Evolutionary conservation across 805 yeast species (phyloP).

Genomic region (Yamadazyma paraphyllophila): DNA sequence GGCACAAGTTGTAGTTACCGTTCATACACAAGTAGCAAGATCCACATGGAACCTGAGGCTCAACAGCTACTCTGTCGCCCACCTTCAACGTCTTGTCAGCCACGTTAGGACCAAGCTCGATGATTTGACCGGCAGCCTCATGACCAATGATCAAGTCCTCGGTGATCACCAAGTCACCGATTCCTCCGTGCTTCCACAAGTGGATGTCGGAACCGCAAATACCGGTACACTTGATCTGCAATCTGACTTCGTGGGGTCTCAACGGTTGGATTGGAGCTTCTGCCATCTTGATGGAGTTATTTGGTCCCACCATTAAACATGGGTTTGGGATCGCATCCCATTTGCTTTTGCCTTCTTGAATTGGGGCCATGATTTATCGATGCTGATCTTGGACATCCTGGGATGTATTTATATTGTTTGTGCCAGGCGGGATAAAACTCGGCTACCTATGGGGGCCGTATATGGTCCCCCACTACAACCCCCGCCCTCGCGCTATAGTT

Average conservation of each 20-base stretch:
- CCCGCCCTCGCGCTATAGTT: background rate
- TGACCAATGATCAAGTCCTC: constrained; percentile 43
- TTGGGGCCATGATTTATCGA: constrained; percentile 14
- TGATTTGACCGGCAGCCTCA: constrained; percentile 46
- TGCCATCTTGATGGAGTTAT: constrained; percentile 12
- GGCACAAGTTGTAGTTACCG: constrained; percentile 24
- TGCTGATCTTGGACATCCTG: background rate
- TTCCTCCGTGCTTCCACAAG: constrained; percentile 22
- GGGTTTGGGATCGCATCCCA: constrained; percentile 18
- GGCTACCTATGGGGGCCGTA: background rate
- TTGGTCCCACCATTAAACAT: constrained; percentile 16
- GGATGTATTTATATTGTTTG: background rate
- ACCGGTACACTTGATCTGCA: constrained; percentile 23
- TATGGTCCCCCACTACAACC: background rate
- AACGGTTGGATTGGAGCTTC: constrained; percentile 15
- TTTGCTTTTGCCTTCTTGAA: constrained; percentile 14
- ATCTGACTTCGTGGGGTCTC: constrained; percentile 18
- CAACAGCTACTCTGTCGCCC: constrained; percentile 51
- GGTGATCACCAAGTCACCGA: constrained; percentile 31
- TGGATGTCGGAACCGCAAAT: constrained; percentile 26
- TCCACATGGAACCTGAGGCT: constrained; percentile 58
- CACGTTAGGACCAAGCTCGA: constrained; percentile 51
- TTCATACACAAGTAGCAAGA: constrained; percentile 22
- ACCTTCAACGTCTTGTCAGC: constrained; percentile 33
- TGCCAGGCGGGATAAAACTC: background rate